A percentile compares a stretch with the other conserved stretches of the same genome.
phyloP scores from a whole-genome alignment of 176 grass and related monocot genomes.

The Raddia guianensis region DNA sequence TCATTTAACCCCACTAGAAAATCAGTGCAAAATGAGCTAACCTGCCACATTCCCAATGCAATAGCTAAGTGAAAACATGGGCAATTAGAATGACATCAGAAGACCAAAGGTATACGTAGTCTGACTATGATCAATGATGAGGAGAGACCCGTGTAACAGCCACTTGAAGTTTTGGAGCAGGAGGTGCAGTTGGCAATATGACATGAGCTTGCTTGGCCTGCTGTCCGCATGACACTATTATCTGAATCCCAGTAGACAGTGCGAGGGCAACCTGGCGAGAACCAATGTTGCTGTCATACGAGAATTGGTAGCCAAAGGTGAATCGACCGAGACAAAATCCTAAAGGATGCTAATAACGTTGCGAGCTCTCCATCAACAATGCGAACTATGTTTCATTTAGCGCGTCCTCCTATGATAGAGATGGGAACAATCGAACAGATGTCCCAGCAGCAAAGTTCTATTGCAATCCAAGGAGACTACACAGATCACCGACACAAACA shows the following conservation, averaged over 20 bases:
- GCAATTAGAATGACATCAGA: not conserved
- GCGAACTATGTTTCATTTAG: not conserved
- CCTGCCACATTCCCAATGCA: not conserved
- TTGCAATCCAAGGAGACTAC: not conserved
- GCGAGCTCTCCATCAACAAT: not conserved
- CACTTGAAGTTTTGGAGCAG: not conserved
- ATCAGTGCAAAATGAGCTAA: not conserved
- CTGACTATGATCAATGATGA: not conserved
- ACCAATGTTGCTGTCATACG: not conserved
- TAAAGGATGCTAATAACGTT: not conserved
- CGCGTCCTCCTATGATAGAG: not conserved
- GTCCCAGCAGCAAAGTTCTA: not conserved
- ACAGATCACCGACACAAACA: not conserved
- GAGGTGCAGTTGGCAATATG: not conserved
- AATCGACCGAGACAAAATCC: not conserved
- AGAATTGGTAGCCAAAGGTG: not conserved
- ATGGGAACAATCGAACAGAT: not conserved
- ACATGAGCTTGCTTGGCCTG: slow-evolving; percentile 10
- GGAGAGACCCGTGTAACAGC: not conserved
- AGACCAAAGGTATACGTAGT: not conserved
- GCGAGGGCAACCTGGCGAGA: slow-evolving; percentile 13
- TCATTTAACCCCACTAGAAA: no score
- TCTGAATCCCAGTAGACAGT: slow-evolving; percentile 29
- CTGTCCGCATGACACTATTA: slow-evolving; percentile 1
- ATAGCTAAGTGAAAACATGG: slow-evolving; percentile 3